Evolutionary conservation across 2,329 filamentous ascomycete species (phyloP).

Genomic region (Daldinia sp.): DNA sequence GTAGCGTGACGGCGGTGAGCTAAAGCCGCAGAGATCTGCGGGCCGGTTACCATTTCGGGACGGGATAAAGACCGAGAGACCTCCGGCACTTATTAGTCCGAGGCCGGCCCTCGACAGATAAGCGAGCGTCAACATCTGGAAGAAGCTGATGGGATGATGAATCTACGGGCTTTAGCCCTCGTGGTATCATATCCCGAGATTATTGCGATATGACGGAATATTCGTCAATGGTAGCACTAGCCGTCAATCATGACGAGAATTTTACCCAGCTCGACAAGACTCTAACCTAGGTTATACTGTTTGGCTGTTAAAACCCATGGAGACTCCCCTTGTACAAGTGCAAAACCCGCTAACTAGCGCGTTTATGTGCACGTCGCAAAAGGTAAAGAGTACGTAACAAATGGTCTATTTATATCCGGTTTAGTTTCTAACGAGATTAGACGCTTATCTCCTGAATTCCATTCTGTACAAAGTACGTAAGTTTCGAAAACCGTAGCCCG

Average conservation of each 20-base stretch:
- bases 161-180: neutral
- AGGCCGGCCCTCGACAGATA: neutral
- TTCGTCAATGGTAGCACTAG: neutral
- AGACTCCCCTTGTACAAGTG: neutral
- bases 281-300: too few relatives aligned
- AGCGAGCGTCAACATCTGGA: neutral
- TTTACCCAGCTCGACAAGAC: neutral
- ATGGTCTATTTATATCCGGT: neutral
- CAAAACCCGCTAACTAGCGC: neutral
- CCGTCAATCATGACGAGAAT: conserved; percentile 1
- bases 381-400: neutral
- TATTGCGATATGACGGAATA: conserved; percentile 4
- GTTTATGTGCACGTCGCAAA: neutral
- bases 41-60: conserved; percentile 24
- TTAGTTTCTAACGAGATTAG: neutral
- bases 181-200: neutral
- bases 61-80: conserved; percentile 2
- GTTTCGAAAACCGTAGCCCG: neutral
- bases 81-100: conserved; percentile 23
- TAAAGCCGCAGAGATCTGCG: conserved; percentile 21
- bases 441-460: neutral
- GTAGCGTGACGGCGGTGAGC: conserved; percentile 3
- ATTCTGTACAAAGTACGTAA: neutral
- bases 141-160: neutral
- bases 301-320: neutral